These are phyloP conservation scores for Eucalyptus pauciflora DNA, from an alignment of 345 rosid genomes.

Conservation along the genomic window DNA sequence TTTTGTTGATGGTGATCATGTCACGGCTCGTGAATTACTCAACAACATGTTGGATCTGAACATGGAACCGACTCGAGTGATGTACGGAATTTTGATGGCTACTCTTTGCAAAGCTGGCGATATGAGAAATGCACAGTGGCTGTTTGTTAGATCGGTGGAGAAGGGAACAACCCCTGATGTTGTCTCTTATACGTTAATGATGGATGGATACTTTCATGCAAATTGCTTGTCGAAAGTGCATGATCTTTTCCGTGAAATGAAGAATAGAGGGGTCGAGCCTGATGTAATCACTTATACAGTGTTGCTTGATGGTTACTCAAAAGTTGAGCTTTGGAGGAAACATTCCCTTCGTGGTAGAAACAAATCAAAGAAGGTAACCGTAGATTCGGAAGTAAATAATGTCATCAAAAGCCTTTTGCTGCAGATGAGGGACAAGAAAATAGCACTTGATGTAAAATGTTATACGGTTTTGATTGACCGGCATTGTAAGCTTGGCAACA, in stretches of 20 bases:
- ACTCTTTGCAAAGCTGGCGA: slow-evolving; percentile 25
- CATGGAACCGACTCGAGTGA: slow-evolving; percentile 22
- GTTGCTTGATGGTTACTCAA: slow-evolving; percentile 33
- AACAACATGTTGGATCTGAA: slow-evolving; percentile 26
- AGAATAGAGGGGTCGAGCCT: slow-evolving; percentile 44
- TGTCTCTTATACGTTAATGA: slow-evolving; percentile 53
- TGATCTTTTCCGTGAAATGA: slow-evolving; percentile 42
- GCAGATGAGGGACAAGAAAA: slow-evolving; percentile 18
- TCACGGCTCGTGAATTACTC: slow-evolving; percentile 20
- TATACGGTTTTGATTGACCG: slow-evolving; percentile 57
- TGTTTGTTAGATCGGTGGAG: slow-evolving; percentile 17
- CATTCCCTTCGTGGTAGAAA: background rate
- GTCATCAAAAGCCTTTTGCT: slow-evolving; percentile 10
- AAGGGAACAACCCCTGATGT: slow-evolving; percentile 37
- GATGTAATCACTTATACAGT: slow-evolving; percentile 55
- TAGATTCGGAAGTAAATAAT: background rate
- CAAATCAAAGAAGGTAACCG: background rate
- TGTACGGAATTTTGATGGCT: slow-evolving; percentile 41
- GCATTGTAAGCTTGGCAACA: slow-evolving; percentile 35
- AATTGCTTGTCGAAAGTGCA: slow-evolving; percentile 26
- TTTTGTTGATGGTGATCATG: slow-evolving; percentile 22
- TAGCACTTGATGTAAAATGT: slow-evolving; percentile 37
- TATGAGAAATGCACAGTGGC: slow-evolving; percentile 17
- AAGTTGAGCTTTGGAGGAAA: slow-evolving; percentile 1
- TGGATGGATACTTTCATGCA: slow-evolving; percentile 39